phyloP scores from a whole-genome alignment of 306 rosid genomes.

The Benincasa hispida region DNA sequence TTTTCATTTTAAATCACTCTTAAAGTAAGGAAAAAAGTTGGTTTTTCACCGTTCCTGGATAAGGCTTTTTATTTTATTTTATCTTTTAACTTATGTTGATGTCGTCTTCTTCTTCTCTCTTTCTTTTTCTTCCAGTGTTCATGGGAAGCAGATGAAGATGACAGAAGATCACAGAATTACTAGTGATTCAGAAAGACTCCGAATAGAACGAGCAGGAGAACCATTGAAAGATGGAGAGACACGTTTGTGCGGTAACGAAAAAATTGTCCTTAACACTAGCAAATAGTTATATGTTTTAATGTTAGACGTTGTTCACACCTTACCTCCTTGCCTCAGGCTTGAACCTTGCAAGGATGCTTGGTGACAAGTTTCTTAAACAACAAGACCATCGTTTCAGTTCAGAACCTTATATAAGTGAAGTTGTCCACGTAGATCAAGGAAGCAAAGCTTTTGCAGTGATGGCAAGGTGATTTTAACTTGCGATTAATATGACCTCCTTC shows the following conservation, averaged over 20 bases:
- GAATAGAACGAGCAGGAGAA: slow-evolving; percentile 65
- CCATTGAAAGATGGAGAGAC: slow-evolving; percentile 87
- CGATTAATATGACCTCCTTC: background rate
- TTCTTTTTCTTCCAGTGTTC: slow-evolving; percentile 36
- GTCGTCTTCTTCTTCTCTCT: background rate
- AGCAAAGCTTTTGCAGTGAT: slow-evolving; percentile 58
- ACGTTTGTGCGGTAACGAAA: slow-evolving; percentile 59
- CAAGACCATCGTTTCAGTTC: slow-evolving; percentile 93
- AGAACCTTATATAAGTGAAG: slow-evolving; percentile 74
- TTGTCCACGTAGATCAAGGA: slow-evolving; percentile 40
- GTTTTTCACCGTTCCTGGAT: background rate
- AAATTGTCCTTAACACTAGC: background rate
- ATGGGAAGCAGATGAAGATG: slow-evolving; percentile 68
- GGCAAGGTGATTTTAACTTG: slow-evolving; percentile 64
- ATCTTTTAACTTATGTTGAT: too few species aligned
- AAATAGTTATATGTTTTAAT: background rate
- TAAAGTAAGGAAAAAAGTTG: background rate
- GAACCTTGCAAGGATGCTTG: slow-evolving; percentile 95
- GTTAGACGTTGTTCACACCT: slow-evolving; percentile 11
- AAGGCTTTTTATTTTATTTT: background rate
- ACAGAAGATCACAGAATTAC: slow-evolving; percentile 79
- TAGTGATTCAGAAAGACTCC: slow-evolving; percentile 56
- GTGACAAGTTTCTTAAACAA: slow-evolving; percentile 93
- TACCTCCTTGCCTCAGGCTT: slow-evolving; percentile 44
- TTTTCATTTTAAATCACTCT: background rate